A percentile compares a stretch with the other conserved stretches of the same genome.
phyloP scores from a whole-genome alignment of 2,329 filamentous ascomycete species.

The Aspergillus amoenus region DNA sequence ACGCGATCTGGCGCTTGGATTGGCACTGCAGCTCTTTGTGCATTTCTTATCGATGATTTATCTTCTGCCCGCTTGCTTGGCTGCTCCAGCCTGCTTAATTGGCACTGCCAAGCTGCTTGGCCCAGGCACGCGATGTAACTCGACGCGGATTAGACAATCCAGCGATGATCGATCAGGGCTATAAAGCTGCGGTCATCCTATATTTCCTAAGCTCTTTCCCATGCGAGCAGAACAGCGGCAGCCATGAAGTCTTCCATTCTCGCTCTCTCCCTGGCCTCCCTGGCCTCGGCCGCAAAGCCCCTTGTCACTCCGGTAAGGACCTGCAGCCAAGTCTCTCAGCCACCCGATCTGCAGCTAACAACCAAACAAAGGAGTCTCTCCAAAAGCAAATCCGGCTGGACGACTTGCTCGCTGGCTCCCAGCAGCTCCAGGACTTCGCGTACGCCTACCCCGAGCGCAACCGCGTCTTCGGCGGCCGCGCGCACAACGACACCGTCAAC shows the following conservation, averaged over 20 bases:
- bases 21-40: not conserved
- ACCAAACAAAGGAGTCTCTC: not conserved
- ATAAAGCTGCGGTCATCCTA: not conserved
- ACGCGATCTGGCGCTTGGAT: not conserved
- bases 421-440: constrained; percentile 50
- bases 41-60: constrained; percentile 14
- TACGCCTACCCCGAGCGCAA: constrained; percentile 30
- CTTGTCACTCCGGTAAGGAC: constrained; percentile 11
- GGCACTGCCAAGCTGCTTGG: constrained; percentile 7
- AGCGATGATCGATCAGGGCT: not conserved
- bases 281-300: constrained; percentile 8
- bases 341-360: too few relatives aligned
- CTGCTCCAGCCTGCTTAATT: not conserved
- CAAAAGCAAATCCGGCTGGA: constrained; percentile 49
- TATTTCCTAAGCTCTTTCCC: too few relatives aligned
- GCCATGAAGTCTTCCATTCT: constrained; percentile 13
- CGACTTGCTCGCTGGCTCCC: constrained; percentile 59
- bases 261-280: constrained; percentile 9
- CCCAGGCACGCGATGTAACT: constrained; percentile 13
- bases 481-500: constrained; percentile 63
- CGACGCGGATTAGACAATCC: constrained; percentile 4
- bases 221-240: too few relatives aligned
- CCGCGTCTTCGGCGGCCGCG: constrained; percentile 38
- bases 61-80: constrained; percentile 5
- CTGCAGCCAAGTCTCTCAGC: not conserved